phyloP scores from a whole-genome alignment of 805 yeast genomes.

The Pichia scutulata region DNA sequence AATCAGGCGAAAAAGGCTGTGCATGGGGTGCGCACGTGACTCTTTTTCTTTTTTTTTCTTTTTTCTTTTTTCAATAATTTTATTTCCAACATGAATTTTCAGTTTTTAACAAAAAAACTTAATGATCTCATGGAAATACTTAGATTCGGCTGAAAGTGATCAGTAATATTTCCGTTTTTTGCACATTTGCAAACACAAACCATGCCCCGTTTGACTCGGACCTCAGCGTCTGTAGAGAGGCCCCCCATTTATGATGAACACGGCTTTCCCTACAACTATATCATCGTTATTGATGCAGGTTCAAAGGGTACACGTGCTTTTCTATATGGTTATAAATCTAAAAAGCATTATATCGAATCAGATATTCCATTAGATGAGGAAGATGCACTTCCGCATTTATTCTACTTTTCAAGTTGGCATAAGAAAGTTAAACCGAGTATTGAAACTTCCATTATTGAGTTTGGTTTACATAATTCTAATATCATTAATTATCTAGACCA shows the following conservation, averaged over 20 bases:
- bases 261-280: slow-evolving; percentile 50
- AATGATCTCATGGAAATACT: too few species aligned
- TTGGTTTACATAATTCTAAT: slow-evolving; percentile 38
- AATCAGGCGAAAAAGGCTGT: not conserved
- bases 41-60: not conserved
- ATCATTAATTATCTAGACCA: slow-evolving; percentile 46
- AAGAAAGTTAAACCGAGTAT: slow-evolving; percentile 51
- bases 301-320: slow-evolving; percentile 58
- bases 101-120: too few species aligned
- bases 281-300: slow-evolving; percentile 57
- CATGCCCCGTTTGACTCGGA: not conserved
- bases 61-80: not conserved
- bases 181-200: not conserved
- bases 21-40: not conserved
- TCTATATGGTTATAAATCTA: slow-evolving; percentile 48
- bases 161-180: too few species aligned
- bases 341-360: slow-evolving; percentile 17
- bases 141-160: too few species aligned
- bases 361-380: not conserved
- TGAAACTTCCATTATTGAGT: slow-evolving; percentile 51
- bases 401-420: slow-evolving; percentile 38
- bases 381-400: slow-evolving; percentile 14
- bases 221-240: not conserved
- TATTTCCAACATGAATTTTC: not conserved
- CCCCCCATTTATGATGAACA: slow-evolving; percentile 23